These are phyloP conservation scores for Aspergillus felis DNA, from an alignment of 2,329 filamentous ascomycete species.

Conservation along the genomic window DNA sequence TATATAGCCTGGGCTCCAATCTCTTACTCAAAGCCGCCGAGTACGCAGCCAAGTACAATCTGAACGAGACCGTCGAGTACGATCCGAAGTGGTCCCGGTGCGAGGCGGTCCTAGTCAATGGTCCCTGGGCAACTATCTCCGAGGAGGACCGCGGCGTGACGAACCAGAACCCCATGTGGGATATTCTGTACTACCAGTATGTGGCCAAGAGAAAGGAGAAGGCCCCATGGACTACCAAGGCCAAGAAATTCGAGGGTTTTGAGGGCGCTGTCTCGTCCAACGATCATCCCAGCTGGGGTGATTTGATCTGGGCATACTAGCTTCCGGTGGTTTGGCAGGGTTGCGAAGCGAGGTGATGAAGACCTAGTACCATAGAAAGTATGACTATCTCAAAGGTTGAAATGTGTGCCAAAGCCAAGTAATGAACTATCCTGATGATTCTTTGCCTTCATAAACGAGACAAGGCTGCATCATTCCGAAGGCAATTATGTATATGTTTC, in stretches of 20 bases:
- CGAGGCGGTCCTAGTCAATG: constrained; percentile 39
- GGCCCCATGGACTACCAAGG: constrained; percentile 17
- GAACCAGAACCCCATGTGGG: constrained; percentile 7
- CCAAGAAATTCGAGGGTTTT: constrained; percentile 11
- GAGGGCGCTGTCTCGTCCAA: constrained; percentile 8
- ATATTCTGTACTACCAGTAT: constrained; percentile 34
- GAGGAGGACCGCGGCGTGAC: constrained; percentile 15
- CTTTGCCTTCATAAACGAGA: no score
- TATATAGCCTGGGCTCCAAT: constrained; percentile 29
- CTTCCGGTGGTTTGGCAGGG: no score
- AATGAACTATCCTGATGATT: no score
- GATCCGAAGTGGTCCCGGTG: constrained; percentile 37
- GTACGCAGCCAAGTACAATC: constrained; percentile 40
- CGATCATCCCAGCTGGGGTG: constrained; percentile 30
- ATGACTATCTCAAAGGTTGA: no score
- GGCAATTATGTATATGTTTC: no score
- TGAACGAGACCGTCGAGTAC: constrained; percentile 33
- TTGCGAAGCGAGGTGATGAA: no score
- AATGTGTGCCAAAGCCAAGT: no score
- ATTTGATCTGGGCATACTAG: constrained; percentile 20
- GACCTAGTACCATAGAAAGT: no score
- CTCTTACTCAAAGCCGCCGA: constrained; percentile 36
- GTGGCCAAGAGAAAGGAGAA: constrained; percentile 22
- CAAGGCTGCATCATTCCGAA: no score
- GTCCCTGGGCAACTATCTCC: constrained; percentile 33